Evolutionary conservation across 2,329 filamentous ascomycete genomes (phyloP), one percentile per base, ranked within the genome.

Genomic region (Cladophialophora bantiana): DNA sequence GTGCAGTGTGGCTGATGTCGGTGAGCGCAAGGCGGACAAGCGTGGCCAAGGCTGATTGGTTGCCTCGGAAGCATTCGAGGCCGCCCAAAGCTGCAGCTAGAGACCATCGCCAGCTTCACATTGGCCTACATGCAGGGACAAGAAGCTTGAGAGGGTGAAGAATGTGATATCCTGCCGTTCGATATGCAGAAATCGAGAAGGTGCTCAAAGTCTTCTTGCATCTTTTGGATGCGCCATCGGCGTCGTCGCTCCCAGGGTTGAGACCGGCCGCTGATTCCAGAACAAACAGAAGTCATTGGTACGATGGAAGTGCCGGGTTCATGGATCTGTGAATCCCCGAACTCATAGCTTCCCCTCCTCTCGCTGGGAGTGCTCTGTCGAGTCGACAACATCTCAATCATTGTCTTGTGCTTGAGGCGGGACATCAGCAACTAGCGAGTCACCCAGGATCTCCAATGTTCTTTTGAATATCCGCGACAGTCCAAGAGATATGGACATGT

Each of bases 381-480:
- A 26, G 26, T 26, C 26, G 26, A 26, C 26, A 26, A 26, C 26
- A 3, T 50, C 15, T 53, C 18, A 50, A 26, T n/a, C 56, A 4
- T 35, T 56, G 56, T 48, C 35, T 58, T 63, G 64, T 35, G 40
- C 13, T 20, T 59, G 58, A 15, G 58, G 54, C 2, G 54, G 34
- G 4, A 32, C 13, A 32, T 35, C 45, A 15, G 45, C 35, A 3
- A 57, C 48, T 26, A 71, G 53, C 7, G 66, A 68, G 61, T 71
- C 71, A 40, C 72, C 72, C n/a, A 74, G 70, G 20, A 73, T 70
- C 57, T 72, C 71, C 45, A 74, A 35, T 6, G 72, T 72, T 20
- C 64, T 61, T 59, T 72, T 68, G 59, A 70, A 74, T 31, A 73
- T 65, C 50, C 62, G 66, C 40, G 68, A 71, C 15, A 71, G 31